A percentile compares a stretch with the other conserved stretches of the same genome.
Evolutionary conservation across 2,329 filamentous ascomycete species (phyloP).

Genomic region (Ceratocystis ficicola): DNA sequence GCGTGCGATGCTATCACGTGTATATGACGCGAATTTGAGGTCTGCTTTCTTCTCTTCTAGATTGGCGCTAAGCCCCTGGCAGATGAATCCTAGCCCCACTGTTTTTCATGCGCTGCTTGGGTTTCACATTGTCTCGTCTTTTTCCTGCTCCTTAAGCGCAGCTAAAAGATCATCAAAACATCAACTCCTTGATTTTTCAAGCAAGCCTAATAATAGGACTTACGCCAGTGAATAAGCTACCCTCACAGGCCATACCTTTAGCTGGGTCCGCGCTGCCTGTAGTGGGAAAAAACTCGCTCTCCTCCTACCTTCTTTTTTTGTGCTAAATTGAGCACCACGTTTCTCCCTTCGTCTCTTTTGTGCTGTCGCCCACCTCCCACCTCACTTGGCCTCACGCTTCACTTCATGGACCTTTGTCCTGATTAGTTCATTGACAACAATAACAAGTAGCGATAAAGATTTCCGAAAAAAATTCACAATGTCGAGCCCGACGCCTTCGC

Average conservation of each 20-base stretch:
- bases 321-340: not conserved
- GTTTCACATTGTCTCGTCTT: slow-evolving; percentile 12
- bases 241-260: slow-evolving; percentile 8
- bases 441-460: not conserved
- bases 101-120: slow-evolving; percentile 10
- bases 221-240: not conserved
- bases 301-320: not conserved
- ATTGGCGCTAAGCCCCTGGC: slow-evolving; percentile 17
- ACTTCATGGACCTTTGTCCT: not conserved
- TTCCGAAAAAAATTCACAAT: slow-evolving; percentile 7
- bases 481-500: slow-evolving; percentile 36
- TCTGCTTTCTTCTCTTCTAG: slow-evolving; percentile 10
- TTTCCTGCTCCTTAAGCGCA: not conserved
- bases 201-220: slow-evolving; percentile 10
- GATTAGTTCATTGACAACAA: not conserved
- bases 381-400: slow-evolving; percentile 3
- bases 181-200: slow-evolving; percentile 6
- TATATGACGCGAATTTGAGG: slow-evolving; percentile 9
- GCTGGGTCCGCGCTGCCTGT: not conserved
- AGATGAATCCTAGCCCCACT: slow-evolving; percentile 19
- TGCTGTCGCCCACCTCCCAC: not conserved
- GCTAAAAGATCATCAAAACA: slow-evolving; percentile 14
- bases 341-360: slow-evolving; percentile 3
- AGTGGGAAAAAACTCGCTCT: not conserved
- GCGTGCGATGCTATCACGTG: slow-evolving; percentile 15